phyloP scores from a whole-genome alignment of 306 rosid species.

The Prunus kanzakura region DNA sequence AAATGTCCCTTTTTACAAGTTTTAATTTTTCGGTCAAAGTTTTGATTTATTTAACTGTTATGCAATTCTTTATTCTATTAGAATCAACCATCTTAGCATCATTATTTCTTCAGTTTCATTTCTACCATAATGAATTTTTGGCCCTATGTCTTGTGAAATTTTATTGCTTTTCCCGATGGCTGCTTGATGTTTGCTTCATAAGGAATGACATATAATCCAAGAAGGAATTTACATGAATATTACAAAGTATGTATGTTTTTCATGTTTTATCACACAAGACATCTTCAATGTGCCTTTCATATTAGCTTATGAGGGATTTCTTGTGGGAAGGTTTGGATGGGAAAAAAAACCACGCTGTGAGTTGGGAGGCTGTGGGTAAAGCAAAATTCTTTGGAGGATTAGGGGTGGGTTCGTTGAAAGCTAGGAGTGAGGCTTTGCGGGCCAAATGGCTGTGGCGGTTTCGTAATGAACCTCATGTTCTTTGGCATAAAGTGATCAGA shows the following conservation, averaged over 20 bases:
- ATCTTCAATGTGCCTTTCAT: neutral
- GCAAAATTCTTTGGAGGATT: too few relatives aligned
- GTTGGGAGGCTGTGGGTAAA: too few relatives aligned
- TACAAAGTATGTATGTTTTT: neutral
- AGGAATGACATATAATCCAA: neutral
- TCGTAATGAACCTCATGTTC: too few relatives aligned
- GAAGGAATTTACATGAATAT: neutral
- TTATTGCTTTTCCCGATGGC: neutral
- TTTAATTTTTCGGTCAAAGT: too few relatives aligned
- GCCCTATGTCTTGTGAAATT: neutral
- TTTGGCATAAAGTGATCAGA: too few relatives aligned
- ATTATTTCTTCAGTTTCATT: neutral
- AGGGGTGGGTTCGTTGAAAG: too few relatives aligned
- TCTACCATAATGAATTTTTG: neutral
- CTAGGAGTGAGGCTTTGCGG: too few relatives aligned
- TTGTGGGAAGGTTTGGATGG: too few relatives aligned
- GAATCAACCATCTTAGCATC: neutral
- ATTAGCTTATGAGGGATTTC: neutral
- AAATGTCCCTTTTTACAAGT: too few relatives aligned
- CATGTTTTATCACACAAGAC: neutral
- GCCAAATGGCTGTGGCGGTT: too few relatives aligned
- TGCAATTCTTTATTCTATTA: neutral
- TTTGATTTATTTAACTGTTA: neutral
- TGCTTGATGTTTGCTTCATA: neutral
- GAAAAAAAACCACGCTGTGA: too few relatives aligned